phyloP scores from a whole-genome alignment of 352 stramenopile genomes.

The Peronospora farinosa region DNA sequence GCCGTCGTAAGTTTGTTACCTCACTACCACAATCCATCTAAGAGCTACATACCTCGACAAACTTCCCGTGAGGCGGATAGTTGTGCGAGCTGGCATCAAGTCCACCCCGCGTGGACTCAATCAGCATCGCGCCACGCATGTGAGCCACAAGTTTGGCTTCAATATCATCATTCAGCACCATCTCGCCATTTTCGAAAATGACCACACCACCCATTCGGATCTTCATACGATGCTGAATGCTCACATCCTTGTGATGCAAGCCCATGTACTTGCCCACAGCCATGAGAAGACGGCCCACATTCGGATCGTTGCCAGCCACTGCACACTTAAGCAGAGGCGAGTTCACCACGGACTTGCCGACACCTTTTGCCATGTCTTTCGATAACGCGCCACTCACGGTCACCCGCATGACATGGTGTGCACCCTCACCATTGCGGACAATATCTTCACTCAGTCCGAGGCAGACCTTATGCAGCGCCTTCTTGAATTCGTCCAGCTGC shows the following conservation, averaged over 20 bases:
- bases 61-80: constrained; percentile 93
- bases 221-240: constrained; percentile 73
- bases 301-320: constrained; percentile 96
- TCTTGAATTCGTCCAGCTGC: constrained; percentile 86
- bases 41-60: constrained; percentile 79
- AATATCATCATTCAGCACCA: constrained; percentile 88
- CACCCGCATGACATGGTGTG: constrained; percentile 95
- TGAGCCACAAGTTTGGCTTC: constrained; percentile 90
- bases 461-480: constrained; percentile 89
- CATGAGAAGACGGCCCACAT: constrained; percentile 94
- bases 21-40: neutral
- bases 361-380: constrained; percentile 73
- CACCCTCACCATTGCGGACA: constrained; percentile 97
- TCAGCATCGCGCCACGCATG: constrained; percentile 92
- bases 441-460: constrained; percentile 93
- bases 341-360: constrained; percentile 91
- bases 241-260: constrained; percentile 84
- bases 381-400: constrained; percentile 82
- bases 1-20: constrained; percentile 1
- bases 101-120: constrained; percentile 65
- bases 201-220: constrained; percentile 86
- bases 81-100: constrained; percentile 75
- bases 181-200: constrained; percentile 94
- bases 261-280: constrained; percentile 95
- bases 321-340: constrained; percentile 97